Conservation (phyloP, 371 early-diverging fungal species). For the Rhizomucor miehei region DNA sequence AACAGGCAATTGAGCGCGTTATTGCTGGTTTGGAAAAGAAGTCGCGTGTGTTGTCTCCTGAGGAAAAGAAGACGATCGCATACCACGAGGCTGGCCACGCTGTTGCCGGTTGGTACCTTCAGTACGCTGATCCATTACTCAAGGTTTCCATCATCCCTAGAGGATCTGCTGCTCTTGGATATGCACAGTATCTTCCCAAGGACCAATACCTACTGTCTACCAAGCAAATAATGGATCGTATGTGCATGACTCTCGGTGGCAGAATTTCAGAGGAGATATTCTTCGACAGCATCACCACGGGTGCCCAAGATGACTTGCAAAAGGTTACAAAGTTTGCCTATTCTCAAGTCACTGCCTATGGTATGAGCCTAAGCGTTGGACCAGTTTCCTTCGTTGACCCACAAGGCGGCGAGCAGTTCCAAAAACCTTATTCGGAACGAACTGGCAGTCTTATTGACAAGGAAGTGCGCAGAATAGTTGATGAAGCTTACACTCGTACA, state of each 20-base stretch:
- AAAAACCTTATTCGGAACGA: slow-evolving; percentile 95
- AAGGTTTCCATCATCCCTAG: slow-evolving; percentile 99
- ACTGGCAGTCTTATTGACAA: slow-evolving; percentile 94
- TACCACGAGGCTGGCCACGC: slow-evolving; percentile 99
- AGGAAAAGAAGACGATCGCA: slow-evolving; percentile 98
- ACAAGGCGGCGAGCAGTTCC: slow-evolving; percentile 74
- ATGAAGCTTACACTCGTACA: slow-evolving; percentile 82
- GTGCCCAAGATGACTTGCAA: slow-evolving; percentile 92
- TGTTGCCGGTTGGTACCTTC: slow-evolving; percentile 97
- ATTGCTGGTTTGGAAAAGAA: slow-evolving; percentile 98
- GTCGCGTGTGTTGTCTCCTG: slow-evolving; percentile 91
- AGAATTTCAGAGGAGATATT: slow-evolving; percentile 95
- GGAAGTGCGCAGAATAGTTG: slow-evolving; percentile 85
- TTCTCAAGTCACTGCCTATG: slow-evolving; percentile 90
- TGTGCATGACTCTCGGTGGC: slow-evolving; percentile 98
- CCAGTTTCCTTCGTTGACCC: slow-evolving; percentile 81
- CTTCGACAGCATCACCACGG: slow-evolving; percentile 88
- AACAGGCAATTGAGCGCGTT: slow-evolving; percentile 97
- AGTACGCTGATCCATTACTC: slow-evolving; percentile 93
- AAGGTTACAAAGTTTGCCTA: slow-evolving; percentile 98
- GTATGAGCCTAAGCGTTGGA: slow-evolving; percentile 92
- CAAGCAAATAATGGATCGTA: slow-evolving; percentile 91
- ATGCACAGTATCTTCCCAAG: slow-evolving; percentile 98
- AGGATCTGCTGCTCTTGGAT: slow-evolving; percentile 94
- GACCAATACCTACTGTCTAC: slow-evolving; percentile 95